Evolutionary conservation across 805 yeast genomes (phyloP).

Genomic region (Kodamaea laetipori): DNA sequence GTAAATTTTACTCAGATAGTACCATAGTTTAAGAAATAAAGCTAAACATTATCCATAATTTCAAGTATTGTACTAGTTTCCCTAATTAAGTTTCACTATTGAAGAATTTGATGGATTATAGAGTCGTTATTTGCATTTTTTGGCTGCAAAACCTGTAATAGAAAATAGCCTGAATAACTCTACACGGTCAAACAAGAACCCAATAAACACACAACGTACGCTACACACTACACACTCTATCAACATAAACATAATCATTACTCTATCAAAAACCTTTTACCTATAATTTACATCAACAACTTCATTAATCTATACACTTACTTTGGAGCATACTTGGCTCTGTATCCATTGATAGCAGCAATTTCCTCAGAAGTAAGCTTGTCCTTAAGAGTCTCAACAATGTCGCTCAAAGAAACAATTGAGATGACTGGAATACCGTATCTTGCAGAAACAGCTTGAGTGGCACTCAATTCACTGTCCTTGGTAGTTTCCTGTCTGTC

Average conservation of each 20-base stretch:
- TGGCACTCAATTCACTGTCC: slow-evolving; percentile 70
- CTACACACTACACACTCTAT: background rate
- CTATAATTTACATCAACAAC: background rate
- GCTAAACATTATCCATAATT: too few relatives aligned
- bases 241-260: background rate
- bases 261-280: background rate
- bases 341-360: slow-evolving; percentile 59
- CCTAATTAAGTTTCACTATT: too few relatives aligned
- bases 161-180: too few relatives aligned
- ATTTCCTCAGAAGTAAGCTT: slow-evolving; percentile 61
- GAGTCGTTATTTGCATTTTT: too few relatives aligned
- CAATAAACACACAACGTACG: background rate
- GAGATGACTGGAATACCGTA: slow-evolving; percentile 81
- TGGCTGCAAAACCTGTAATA: background rate
- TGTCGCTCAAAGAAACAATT: slow-evolving; percentile 76
- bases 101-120: too few relatives aligned
- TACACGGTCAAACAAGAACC: too few relatives aligned
- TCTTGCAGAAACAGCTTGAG: slow-evolving; percentile 71
- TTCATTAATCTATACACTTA: slow-evolving; percentile 4
- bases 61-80: too few relatives aligned
- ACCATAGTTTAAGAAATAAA: too few relatives aligned
- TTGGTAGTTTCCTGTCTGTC: slow-evolving; percentile 92
- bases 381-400: slow-evolving; percentile 61
- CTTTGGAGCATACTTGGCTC: slow-evolving; percentile 50
- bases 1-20: too few relatives aligned